Evolutionary conservation across 495 filamentous ascomycete genomes (phyloP), one percentile per base, ranked within the genome.

Genomic region (Hypoxylon rickii): DNA sequence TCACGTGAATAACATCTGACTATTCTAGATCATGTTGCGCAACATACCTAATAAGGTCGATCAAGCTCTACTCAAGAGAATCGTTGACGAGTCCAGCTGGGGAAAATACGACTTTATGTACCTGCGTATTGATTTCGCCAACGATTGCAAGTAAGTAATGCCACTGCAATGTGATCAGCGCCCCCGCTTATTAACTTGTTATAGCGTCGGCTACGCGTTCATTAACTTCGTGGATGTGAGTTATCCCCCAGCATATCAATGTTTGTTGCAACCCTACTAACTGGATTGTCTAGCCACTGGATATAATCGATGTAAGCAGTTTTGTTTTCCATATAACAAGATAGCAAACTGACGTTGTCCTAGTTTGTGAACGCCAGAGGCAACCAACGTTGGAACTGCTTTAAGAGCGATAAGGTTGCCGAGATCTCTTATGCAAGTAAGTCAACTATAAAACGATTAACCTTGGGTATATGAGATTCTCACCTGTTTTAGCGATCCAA

Each of bases 71-170:
- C 73, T 97, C 13, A 94, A 93, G 72, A 68, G 74, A 0, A 86
- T 96, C 55, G 73, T 97, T 15, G 88, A 97, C 68, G 79, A 87
- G 61, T 86, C 84, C 10, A 89, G 85, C 71, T 80, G 78, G 66
- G 89, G 89, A 31, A 85, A 85, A 57, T 97, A 93, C 66, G 91
- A 97, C 64, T 98, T 97, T 72, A 83, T 95, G 75, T 98, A 98
- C 71, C 72, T 97, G 52, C 89, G 94, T 20, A 97, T 97, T 69
- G 90, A 95, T 68, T 95, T 95, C 65, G 83, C 84, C 36, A 90
- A 92, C 60, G 85, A 90, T 51, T 92, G 89, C 87, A 95, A 93
- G 89, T 92, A 75, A 70, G 86, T 76, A 39, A 17, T 39, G 36
- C 43, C 16, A 19, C 8, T 1, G 2, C 10, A 31, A 10, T 1